Conservation (phyloP, 345 rosid species). For the Cardiospermum halicacabum region DNA sequence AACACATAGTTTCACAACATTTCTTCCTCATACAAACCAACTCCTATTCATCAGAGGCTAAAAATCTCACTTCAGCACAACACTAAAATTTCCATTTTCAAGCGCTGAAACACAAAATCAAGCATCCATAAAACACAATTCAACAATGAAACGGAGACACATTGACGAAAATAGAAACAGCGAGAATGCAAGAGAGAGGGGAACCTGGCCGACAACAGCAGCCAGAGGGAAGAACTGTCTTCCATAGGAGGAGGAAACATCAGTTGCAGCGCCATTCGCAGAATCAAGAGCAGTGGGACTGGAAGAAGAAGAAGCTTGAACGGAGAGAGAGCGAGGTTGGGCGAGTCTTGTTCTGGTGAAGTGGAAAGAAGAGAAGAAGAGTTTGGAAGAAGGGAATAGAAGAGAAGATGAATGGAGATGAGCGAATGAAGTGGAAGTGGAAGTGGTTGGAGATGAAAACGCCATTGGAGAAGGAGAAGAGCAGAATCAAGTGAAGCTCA, state of each 20-base stretch:
- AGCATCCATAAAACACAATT: not conserved
- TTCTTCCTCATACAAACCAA: too few species aligned
- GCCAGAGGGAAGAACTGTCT: conserved; percentile 82
- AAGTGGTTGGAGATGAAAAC: not conserved
- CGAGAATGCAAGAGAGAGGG: not conserved
- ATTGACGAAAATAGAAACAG: not conserved
- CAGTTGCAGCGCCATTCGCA: conserved; percentile 43
- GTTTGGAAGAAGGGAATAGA: conserved; percentile 18
- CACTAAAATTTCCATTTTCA: not conserved
- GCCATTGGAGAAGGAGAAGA: conserved; percentile 16
- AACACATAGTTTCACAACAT: not conserved
- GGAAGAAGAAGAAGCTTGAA: conserved; percentile 17
- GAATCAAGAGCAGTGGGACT: conserved; percentile 34
- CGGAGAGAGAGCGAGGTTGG: conserved; percentile 3
- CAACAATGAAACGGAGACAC: not conserved
- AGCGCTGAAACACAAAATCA: not conserved
- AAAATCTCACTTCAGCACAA: not conserved
- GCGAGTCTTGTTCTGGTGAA: conserved; percentile 3
- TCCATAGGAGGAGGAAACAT: conserved; percentile 42
- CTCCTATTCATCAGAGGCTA: not conserved
- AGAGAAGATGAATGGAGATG: conserved; percentile 12
- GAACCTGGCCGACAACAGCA: conserved; percentile 93
- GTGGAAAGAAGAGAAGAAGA: conserved; percentile 10
- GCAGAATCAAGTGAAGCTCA: not conserved
- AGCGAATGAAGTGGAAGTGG: not conserved